These are phyloP conservation scores for Eucalyptus tenuipes DNA, from an alignment of 345 rosid genomes.

Conservation along the genomic window DNA sequence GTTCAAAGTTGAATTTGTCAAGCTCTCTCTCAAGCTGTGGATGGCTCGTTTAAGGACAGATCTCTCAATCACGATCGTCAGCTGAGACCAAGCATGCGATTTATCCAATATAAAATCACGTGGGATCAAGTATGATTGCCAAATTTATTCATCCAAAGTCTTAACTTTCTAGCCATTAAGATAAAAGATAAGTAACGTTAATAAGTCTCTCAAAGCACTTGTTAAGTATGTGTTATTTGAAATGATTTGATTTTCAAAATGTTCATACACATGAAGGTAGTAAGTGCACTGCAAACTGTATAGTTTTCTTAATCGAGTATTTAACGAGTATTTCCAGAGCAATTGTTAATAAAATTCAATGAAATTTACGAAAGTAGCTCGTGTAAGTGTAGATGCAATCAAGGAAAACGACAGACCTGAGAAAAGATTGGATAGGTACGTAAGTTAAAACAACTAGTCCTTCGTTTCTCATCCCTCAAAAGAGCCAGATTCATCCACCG, in stretches of 20 bases:
- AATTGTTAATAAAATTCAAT: neutral
- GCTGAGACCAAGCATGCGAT: neutral
- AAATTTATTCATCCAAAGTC: neutral
- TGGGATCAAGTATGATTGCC: neutral
- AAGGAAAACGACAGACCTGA: neutral
- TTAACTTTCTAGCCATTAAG: neutral
- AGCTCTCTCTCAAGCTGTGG: neutral
- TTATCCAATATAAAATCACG: neutral
- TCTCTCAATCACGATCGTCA: neutral
- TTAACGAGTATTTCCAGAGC: neutral
- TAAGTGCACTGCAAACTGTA: fast-evolving
- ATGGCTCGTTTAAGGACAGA: neutral
- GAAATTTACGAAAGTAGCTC: neutral
- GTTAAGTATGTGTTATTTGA: neutral
- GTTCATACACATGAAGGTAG: neutral
- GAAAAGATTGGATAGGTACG: neutral
- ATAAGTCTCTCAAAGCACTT: fast-evolving
- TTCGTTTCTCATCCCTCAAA: neutral
- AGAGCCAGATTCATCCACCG: neutral
- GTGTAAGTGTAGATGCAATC: neutral
- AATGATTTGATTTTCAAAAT: neutral
- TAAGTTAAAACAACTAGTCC: neutral
- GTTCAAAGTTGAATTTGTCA: neutral
- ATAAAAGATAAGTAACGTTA: neutral
- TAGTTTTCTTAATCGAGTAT: neutral